Evolutionary conservation across 2,329 filamentous ascomycete species (phyloP), one percentile per base, ranked within the genome.

Genomic region (Paramyrothecium roridum): DNA sequence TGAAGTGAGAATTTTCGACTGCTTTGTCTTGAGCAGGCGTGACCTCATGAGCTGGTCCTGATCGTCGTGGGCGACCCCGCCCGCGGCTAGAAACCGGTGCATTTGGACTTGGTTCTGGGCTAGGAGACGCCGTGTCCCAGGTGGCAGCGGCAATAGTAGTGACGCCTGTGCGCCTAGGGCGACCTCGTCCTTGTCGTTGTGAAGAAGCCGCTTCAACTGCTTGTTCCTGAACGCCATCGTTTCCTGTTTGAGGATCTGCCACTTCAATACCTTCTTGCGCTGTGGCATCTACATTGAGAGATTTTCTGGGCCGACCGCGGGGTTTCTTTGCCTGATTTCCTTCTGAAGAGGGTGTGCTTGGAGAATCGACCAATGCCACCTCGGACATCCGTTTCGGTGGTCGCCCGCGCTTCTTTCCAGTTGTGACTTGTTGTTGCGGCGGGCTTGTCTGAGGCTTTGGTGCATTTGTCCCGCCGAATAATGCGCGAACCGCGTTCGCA

Each of bases 1-100:
- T 72, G 50, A 80, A 75, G 12, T 71, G 67, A 12, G 63, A 64
- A 57, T 37, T 56, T 48, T 6, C 54, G 48, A 64, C 60, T 30
- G 55, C 57, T 55, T 22, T 54, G 7, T 13, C 12, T 48, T 23
- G 52, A 20, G 54, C 45, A 10, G 55, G 26, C 33, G 53, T 47
- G 13, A 50, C 49, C 21, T 53, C 47, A 21, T 54, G 34, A 54
- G 52, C 43, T 40, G 52, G 50, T 16, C 63, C 62, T 13, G 61
- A 64, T 50, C 54, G 58, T 43, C 61, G 60, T 43, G 66, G 67
- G 11, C 68, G 66, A 30, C 60, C 61, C 52, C 58, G 56, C 53
- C 63, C 61, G 19, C 46, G 56, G 34, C 33, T 46, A 47, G 50
- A 56, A 52, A 52, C 54, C 2, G 55, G 50, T 45, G 45, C 47